A percentile compares a stretch with the other conserved stretches of the same genome.
phyloP scores from a whole-genome alignment of 73 alveolate species.

The Halteria grandinella region DNA sequence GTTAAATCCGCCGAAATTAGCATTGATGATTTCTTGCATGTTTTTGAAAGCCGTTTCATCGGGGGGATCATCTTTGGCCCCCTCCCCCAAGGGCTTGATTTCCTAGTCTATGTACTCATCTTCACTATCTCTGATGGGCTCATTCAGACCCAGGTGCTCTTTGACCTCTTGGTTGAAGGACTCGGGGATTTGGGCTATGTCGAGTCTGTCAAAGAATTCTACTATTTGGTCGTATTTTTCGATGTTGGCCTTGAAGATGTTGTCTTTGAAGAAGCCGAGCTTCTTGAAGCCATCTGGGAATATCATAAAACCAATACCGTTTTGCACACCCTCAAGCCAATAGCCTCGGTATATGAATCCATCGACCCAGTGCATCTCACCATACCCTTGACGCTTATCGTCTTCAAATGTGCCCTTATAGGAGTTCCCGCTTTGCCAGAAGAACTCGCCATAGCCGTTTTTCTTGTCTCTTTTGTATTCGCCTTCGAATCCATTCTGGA shows the following conservation, averaged over 20 bases:
- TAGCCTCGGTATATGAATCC: conserved; percentile 55
- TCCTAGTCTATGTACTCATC: background rate
- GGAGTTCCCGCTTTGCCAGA: conserved; percentile 75
- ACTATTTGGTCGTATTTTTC: conserved; percentile 38
- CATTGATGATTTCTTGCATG: conserved; percentile 40
- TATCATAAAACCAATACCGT: conserved; percentile 19
- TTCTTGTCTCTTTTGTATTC: conserved; percentile 12
- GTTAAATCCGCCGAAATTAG: conserved; percentile 22
- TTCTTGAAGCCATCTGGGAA: conserved; percentile 31
- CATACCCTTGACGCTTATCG: conserved; percentile 81
- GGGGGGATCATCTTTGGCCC: conserved; percentile 41
- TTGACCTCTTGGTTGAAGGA: conserved; percentile 21
- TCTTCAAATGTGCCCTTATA: conserved; percentile 69
- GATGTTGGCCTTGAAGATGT: background rate
- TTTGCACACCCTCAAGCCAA: conserved; percentile 30
- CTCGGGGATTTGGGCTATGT: no score
- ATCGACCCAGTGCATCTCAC: conserved; percentile 75
- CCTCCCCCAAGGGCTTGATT: conserved; percentile 27
- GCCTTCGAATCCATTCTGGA: conserved; percentile 30
- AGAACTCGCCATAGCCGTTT: conserved; percentile 63
- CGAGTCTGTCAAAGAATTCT: no score
- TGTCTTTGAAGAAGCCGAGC: conserved; percentile 33
- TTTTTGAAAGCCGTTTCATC: conserved; percentile 19
- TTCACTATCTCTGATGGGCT: conserved; percentile 13
- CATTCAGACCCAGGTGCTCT: conserved; percentile 23